These are phyloP conservation scores for Arthroderma sp. DNA, from an alignment of 2,329 filamentous ascomycete species.

Conservation along the genomic window DNA sequence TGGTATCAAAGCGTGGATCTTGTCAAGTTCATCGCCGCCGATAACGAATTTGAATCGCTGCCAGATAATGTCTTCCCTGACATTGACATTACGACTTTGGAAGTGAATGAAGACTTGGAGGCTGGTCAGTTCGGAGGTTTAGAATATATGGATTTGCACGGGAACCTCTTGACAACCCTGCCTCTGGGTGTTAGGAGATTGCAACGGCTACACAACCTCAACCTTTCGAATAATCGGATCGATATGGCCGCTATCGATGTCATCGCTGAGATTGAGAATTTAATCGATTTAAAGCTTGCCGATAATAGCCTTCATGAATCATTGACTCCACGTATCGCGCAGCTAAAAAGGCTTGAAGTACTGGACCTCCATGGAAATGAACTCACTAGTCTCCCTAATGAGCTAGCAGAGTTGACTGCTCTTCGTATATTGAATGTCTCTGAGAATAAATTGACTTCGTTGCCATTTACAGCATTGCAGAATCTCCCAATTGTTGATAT, in stretches of 20 bases:
- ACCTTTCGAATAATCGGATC: constrained; percentile 74
- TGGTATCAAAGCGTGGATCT: constrained; percentile 93
- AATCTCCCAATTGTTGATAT: constrained; percentile 61
- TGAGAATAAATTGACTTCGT: constrained; percentile 58
- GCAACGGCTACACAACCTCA: constrained; percentile 62
- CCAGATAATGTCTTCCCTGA: constrained; percentile 71
- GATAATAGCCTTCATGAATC: constrained; percentile 61
- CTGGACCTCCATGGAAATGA: constrained; percentile 74
- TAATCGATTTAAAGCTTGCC: constrained; percentile 70
- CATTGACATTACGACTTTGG: constrained; percentile 39
- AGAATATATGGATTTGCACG: constrained; percentile 72
- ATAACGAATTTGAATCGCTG: constrained; percentile 71
- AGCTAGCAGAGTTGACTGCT: constrained; percentile 51
- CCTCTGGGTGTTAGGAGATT: constrained; percentile 65
- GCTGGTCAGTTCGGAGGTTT: constrained; percentile 71
- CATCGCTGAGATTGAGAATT: constrained; percentile 55
- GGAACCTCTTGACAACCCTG: constrained; percentile 59
- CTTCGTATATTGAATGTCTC: constrained; percentile 67
- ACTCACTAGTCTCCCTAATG: constrained; percentile 55
- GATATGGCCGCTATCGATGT: constrained; percentile 54
- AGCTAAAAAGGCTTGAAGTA: constrained; percentile 57
- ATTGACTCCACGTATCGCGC: constrained; percentile 49
- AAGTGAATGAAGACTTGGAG: constrained; percentile 51
- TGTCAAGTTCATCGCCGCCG: constrained; percentile 68
- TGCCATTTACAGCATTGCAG: constrained; percentile 58